Evolutionary conservation across 2,329 filamentous ascomycete genomes (phyloP).

Genomic region (Stachybotrys elegans): DNA sequence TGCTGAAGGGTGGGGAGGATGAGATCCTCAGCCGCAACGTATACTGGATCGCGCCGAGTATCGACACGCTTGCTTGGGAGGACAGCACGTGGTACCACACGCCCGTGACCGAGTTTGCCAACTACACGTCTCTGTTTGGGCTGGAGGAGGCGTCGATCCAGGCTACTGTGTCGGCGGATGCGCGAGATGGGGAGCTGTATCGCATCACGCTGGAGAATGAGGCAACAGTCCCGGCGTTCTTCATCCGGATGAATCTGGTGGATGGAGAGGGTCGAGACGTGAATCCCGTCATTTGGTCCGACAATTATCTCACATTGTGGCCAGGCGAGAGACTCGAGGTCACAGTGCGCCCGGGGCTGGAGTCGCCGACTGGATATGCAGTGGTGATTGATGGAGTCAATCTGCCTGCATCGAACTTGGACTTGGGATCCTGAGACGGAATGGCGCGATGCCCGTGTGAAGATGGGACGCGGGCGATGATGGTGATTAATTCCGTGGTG

Average conservation of each 20-base stretch:
- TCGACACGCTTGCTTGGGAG: constrained; percentile 50
- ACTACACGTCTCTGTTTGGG: constrained; percentile 39
- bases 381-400: constrained; percentile 9
- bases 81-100: constrained; percentile 56
- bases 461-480: too few relatives aligned
- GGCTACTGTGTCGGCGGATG: constrained; percentile 11
- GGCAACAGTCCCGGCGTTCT: constrained; percentile 50
- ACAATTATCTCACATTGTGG: constrained; percentile 60
- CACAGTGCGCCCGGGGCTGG: constrained; percentile 8
- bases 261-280: constrained; percentile 39
- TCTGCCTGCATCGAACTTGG: constrained; percentile 3
- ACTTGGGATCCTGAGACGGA: too few relatives aligned
- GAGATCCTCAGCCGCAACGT: constrained; percentile 48
- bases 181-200: constrained; percentile 8
- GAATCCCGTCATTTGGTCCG: constrained; percentile 50
- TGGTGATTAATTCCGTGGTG: too few relatives aligned
- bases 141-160: constrained; percentile 33
- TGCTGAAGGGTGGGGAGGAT: constrained; percentile 29
- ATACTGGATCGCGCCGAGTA: constrained; percentile 48
- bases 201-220: constrained; percentile 45
- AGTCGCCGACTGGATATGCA: constrained; percentile 5
- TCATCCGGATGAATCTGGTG: constrained; percentile 47
- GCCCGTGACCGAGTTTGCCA: constrained; percentile 44
- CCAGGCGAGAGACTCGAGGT: constrained; percentile 43
- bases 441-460: too few relatives aligned